Evolutionary conservation across 352 stramenopile genomes (phyloP), one percentile per base, ranked within the genome.

Genomic region (Aphanomyces stellatus): DNA sequence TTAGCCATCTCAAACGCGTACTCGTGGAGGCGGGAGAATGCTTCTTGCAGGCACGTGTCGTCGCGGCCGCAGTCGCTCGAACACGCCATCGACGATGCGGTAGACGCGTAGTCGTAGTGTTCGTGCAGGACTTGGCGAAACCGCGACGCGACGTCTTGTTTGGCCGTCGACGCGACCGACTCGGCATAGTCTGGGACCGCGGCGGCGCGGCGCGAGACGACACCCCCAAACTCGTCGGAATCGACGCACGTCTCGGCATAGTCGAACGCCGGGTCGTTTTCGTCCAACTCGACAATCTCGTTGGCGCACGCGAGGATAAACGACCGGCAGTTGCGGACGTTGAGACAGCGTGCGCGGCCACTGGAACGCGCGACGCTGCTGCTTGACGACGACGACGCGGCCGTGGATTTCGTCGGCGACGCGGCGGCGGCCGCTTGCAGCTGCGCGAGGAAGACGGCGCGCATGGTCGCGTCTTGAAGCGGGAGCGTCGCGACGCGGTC

Each of bases 261-360:
- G 74, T 92, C 84, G 31, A 90, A 90, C 48, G 69, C 69, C 8
- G 82, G 74, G 60, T 80, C 77, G n/a, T 78, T 73, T 17, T 85
- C 82, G 46, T 92, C 81, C 11, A 90, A 73, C 25, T 92, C 81
- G 69, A 88, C 78, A 72, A 92, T 90, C 62, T 92, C 81, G 70
- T 90, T 92, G 13, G 78, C 79, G 64, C 81, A 90, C 30, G 83
- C 81, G 7, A 89, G 75, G 46, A 92, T 56, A 55, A 90, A 92
- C 28, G 77, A 74, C 51, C 80, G 82, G 72, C 82, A 89, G 62
- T 84, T 76, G 49, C 75, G 68, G 8, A 88, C 61, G 27, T 75
- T 87, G 30, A 78, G 49, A 4, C 43, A 25, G 62, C 80, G 87
- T 65, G 70, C 49, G 4, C 78, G 76, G 8, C 78, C 78, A 42